These are phyloP conservation scores for Zizania palustris DNA, from an alignment of 202 grass and related monocot species.

Conservation along the genomic window DNA sequence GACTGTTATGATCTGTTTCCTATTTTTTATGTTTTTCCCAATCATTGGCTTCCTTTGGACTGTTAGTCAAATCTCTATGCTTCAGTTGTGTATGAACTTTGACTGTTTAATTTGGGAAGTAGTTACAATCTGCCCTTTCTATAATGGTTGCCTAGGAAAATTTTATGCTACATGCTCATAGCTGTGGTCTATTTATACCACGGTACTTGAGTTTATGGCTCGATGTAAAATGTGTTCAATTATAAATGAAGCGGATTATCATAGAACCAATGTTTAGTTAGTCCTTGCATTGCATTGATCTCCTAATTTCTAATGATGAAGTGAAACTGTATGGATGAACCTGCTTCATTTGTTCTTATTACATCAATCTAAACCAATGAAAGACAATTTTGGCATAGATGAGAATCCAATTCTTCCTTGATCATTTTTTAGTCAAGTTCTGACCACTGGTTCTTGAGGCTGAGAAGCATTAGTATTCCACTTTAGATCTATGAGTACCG, in stretches of 20 bases:
- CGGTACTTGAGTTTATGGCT: slow-evolving; percentile 4
- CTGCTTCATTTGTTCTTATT: background rate
- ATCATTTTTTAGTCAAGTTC: background rate
- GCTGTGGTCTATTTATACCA: background rate
- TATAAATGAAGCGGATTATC: background rate
- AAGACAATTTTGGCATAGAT: background rate
- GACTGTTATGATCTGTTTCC: background rate
- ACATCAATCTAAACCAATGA: slow-evolving; percentile 10
- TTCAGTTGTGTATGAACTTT: background rate
- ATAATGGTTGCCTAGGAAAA: background rate
- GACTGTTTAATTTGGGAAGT: slow-evolving; percentile 1
- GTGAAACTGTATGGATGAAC: slow-evolving; percentile 2
- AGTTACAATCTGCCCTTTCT: background rate
- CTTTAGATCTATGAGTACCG: background rate
- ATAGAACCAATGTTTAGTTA: background rate
- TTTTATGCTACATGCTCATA: background rate
- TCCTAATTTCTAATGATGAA: background rate
- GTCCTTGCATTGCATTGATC: slow-evolving; percentile 20
- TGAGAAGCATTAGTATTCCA: slow-evolving; percentile 10
- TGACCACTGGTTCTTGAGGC: background rate
- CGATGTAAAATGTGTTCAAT: background rate
- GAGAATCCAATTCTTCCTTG: background rate
- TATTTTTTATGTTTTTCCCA: background rate
- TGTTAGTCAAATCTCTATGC: slow-evolving; percentile 6
- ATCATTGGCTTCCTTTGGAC: slow-evolving; percentile 12